Evolutionary conservation across 345 rosid genomes (phyloP).

Genomic region (Hypericum perforatum): DNA sequence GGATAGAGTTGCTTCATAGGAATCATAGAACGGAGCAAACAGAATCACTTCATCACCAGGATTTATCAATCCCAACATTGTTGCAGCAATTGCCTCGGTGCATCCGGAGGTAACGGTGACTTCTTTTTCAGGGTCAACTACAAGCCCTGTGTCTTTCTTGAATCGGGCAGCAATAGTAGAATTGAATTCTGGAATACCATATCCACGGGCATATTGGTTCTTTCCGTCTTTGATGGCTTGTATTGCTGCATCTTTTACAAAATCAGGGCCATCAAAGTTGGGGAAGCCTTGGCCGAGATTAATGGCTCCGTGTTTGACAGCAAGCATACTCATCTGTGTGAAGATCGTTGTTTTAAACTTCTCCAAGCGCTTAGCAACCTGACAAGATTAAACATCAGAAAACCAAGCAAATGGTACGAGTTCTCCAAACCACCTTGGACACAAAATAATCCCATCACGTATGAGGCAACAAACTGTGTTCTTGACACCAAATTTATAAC

Average conservation of each 20-base stretch:
- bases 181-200: constrained; percentile 65
- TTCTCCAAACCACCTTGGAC: too few relatives aligned
- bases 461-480: too few relatives aligned
- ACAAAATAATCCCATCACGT: too few relatives aligned
- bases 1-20: constrained; percentile 89
- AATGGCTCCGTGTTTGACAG: constrained; percentile 76
- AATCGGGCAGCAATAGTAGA: constrained; percentile 62
- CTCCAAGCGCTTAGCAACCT: constrained; percentile 88
- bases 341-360: constrained; percentile 93
- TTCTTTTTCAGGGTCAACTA: constrained; percentile 82
- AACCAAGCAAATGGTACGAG: not conserved
- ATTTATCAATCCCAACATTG: constrained; percentile 73
- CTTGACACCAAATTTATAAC: too few relatives aligned
- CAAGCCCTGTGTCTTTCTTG: constrained; percentile 59
- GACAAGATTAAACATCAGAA: not conserved
- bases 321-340: constrained; percentile 85
- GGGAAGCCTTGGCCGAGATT: constrained; percentile 97
- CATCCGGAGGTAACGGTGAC: constrained; percentile 90
- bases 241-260: constrained; percentile 87
- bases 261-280: constrained; percentile 92
- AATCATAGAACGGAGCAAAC: constrained; percentile 89
- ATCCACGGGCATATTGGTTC: constrained; percentile 92
- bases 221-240: constrained; percentile 84
- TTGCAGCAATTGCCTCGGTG: constrained; percentile 91
- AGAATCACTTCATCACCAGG: constrained; percentile 92